Base-by-base conservation (phyloP, 345 rosid genomes). In the Aurinia saxatilis region DNA sequence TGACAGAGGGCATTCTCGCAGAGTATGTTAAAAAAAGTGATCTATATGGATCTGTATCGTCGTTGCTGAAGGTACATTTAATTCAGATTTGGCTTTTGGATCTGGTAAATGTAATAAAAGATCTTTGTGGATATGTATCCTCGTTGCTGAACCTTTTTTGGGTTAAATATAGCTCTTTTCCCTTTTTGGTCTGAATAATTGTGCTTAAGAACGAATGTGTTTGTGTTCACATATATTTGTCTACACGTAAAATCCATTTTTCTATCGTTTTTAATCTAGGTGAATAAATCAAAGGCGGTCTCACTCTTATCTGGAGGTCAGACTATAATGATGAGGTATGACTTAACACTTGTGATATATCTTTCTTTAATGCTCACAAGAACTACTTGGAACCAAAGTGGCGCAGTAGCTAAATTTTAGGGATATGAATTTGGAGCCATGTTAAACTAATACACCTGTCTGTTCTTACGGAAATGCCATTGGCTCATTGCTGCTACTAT, bases 1-100 rank as follows among this genome's bases (percentile, higher is more conserved):
- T 93, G 35, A 82, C 79, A 10, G 90, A 87, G 50, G 95, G 84
- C 63, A 77, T 78, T 62, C 96, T 93, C 57, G 70, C 69, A 54
- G 99, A 90, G 79, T 97, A 31, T 19, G 25, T 64, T 15, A 45
- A 9, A 5, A 13, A 39, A 6, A 40, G 11, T 17, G 8, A 40
- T 39, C 14, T 30, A 2, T 40, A 36, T 13, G 59, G 17, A 17
- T 63, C 30, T 63, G 12, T 47, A 14, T 19, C 15, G 16, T 30
- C 27, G 11, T 55, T 55, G 21, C 34, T 21, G 34, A 34, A 34
- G 37, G 37, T 34, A 27, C 31, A 27, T 27, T 27, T 27, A 27
- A 27, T 27, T 27, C 31, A 27, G 5, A 27, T 27, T 6, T 27
- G 31, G 31, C 31, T 27, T 27, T 27, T 27, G 5, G 5, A 23